Evolutionary conservation across 2,329 filamentous ascomycete genomes (phyloP).

Genomic region (Aspergillus latus): DNA sequence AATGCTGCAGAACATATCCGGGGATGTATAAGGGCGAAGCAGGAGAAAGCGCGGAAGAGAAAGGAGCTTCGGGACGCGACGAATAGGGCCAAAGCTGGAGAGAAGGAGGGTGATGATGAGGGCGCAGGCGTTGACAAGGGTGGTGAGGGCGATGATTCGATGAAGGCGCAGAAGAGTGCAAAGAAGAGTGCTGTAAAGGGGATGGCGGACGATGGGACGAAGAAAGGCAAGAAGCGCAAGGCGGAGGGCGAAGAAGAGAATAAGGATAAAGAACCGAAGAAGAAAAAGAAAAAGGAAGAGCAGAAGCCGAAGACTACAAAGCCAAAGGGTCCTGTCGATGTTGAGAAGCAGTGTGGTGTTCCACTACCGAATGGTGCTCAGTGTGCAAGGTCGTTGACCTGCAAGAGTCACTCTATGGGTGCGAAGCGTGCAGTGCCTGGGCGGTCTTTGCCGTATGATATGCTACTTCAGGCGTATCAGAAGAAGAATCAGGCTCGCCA

Average conservation of each 20-base stretch:
- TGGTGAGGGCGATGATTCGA: constrained; percentile 43
- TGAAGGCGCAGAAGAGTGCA: constrained; percentile 62
- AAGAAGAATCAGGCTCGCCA: constrained; percentile 99
- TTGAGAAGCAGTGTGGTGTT: constrained; percentile 91
- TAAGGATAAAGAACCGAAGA: constrained; percentile 77
- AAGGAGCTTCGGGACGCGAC: constrained; percentile 72
- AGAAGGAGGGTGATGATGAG: constrained; percentile 47
- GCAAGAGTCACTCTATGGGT: constrained; percentile 94
- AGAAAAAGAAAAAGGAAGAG: constrained; percentile 95
- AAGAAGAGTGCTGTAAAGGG: constrained; percentile 57
- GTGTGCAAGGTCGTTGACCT: constrained; percentile 85
- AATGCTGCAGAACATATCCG: constrained; percentile 77
- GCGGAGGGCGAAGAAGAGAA: constrained; percentile 65
- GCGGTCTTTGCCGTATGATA: constrained; percentile 84
- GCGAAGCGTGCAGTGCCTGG: constrained; percentile 86
- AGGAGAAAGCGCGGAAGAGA: constrained; percentile 74
- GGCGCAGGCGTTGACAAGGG: constrained; percentile 36
- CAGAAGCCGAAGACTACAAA: constrained; percentile 80
- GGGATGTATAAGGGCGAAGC: constrained; percentile 80
- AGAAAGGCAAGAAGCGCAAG: constrained; percentile 75
- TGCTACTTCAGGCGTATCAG: constrained; percentile 82
- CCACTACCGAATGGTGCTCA: constrained; percentile 78
- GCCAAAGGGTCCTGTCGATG: constrained; percentile 88
- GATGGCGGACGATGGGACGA: constrained; percentile 56
- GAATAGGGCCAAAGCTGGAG: constrained; percentile 57